These are phyloP conservation scores for Plectranthus barbatus DNA, from an alignment of 257 asterid genomes.

Conservation along the genomic window DNA sequence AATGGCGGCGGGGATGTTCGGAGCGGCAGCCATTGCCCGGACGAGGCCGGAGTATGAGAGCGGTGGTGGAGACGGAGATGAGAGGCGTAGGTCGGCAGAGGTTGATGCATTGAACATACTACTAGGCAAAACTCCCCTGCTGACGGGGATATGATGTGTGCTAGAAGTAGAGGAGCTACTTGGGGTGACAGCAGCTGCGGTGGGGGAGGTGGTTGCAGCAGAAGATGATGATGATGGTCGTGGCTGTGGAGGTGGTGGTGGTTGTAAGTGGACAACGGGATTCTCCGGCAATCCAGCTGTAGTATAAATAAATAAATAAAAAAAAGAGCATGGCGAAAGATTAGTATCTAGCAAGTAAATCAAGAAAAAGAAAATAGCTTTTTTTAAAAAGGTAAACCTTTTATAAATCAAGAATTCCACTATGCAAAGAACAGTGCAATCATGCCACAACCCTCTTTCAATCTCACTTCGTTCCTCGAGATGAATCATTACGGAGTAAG, in stretches of 20 bases:
- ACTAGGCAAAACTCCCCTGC: constrained; percentile 25
- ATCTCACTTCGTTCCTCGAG: constrained; percentile 28
- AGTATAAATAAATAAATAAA: neutral
- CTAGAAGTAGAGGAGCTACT: constrained; percentile 23
- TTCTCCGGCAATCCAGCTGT: constrained; percentile 63
- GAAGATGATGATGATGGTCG: neutral
- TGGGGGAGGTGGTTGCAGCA: neutral
- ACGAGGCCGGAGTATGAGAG: constrained; percentile 27
- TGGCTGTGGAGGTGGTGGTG: constrained; percentile 16
- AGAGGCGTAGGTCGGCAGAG: constrained; percentile 22
- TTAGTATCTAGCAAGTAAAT: neutral
- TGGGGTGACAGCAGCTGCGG: neutral
- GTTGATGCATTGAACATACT: constrained; percentile 23
- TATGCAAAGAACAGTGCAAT: constrained; percentile 38
- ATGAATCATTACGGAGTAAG: neutral
- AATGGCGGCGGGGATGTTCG: constrained; percentile 7
- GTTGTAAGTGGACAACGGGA: constrained; percentile 30
- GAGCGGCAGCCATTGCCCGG: constrained; percentile 22
- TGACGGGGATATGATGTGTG: constrained; percentile 22
- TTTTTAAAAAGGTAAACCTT: constrained; percentile 22
- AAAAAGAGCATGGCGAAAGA: neutral
- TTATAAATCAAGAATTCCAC: constrained; percentile 28
- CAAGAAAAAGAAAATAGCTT: neutral
- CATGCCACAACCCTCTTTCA: constrained; percentile 22
- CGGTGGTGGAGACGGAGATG: constrained; percentile 10